Evolutionary conservation across 306 rosid genomes (phyloP), one percentile per base, ranked within the genome.

Genomic region (Vigna reflexopilosa): DNA sequence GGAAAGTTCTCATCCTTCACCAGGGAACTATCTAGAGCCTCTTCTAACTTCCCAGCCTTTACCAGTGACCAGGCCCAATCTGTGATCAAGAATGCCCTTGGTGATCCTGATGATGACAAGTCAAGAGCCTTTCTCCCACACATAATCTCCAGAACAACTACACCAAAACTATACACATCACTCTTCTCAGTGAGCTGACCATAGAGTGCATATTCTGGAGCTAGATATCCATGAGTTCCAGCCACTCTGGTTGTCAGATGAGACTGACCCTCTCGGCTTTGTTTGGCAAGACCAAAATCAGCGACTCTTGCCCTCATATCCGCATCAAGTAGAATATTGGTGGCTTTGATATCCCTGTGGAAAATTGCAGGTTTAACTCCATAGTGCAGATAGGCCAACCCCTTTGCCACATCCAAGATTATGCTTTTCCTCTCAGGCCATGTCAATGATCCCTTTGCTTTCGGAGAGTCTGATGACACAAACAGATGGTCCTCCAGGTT

Each of bases 211-310:
- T 96, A 96, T 71, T 93, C 99, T 0, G 99, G 99, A 47, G 98
- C 98, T 19, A 96, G 71, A 86, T 96, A 96, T 22, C 99, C 99
- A 14, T 95, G 99, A 73, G 99, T 93, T 57, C 99, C 99, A 8
- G 99, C 99, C 59, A 95, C 99, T 81, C 99, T 86, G 9, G 99
- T 95, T 17, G 99, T 91, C 67, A 95, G 93, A 91, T 95, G 98
- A 80, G 99, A 95, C 85, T 93, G 97, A 16, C 99, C 99, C 76
- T 95, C 98, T 87, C 86, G 79, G 77, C 87, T 91, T 77, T 95
- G 99, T 63, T 87, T 95, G 0, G 93, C 99, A 30, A 95, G 99
- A 55, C 99, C 99, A 24, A 95, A 95, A 88, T 93, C 99, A 0
- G 98, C 99, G 55, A 95, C 98, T 81, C 97, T 89, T 1, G 98